Conservation (phyloP, 768 basidiomycete species). For the Sporobolomyces phaffii region DNA sequence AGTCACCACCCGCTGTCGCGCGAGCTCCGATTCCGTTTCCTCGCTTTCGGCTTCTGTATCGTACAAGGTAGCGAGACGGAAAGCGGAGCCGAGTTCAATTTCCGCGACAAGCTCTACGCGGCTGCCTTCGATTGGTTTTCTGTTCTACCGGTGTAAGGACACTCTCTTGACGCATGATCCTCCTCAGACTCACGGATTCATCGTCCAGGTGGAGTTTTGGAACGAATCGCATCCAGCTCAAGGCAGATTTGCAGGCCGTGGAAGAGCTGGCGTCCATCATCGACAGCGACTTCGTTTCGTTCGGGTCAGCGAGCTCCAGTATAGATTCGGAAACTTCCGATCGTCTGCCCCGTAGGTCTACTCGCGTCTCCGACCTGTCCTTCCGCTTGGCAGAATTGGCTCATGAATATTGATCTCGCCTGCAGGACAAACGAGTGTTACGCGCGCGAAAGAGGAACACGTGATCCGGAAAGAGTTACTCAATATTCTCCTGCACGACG, state of each 20-base stretch:
- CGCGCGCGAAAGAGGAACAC: slow-evolving; percentile 60
- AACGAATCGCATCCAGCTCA: slow-evolving; percentile 82
- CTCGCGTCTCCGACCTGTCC: background rate
- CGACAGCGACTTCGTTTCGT: slow-evolving; percentile 62
- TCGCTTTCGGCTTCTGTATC: slow-evolving; percentile 88
- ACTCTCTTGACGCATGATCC: too few species aligned
- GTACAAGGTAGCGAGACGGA: slow-evolving; percentile 83
- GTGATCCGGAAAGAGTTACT: slow-evolving; percentile 67
- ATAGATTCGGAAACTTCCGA: slow-evolving; percentile 46
- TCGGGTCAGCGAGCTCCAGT: slow-evolving; percentile 33
- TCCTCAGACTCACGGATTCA: too few species aligned
- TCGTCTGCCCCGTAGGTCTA: slow-evolving; percentile 43
- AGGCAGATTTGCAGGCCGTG: slow-evolving; percentile 78
- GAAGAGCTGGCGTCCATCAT: slow-evolving; percentile 75
- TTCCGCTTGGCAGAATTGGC: background rate
- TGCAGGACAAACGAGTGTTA: slow-evolving; percentile 40
- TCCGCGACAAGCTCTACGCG: slow-evolving; percentile 69
- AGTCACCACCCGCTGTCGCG: slow-evolving; percentile 89
- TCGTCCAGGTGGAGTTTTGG: slow-evolving; percentile 84
- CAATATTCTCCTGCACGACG: slow-evolving; percentile 80
- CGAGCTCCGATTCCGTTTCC: slow-evolving; percentile 80
- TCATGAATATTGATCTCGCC: background rate
- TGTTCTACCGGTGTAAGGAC: slow-evolving; percentile 50
- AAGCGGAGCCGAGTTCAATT: slow-evolving; percentile 64
- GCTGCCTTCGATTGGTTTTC: slow-evolving; percentile 88